Base-by-base conservation (phyloP, 2,329 filamentous ascomycete genomes). In the Penicillium thymicola region DNA sequence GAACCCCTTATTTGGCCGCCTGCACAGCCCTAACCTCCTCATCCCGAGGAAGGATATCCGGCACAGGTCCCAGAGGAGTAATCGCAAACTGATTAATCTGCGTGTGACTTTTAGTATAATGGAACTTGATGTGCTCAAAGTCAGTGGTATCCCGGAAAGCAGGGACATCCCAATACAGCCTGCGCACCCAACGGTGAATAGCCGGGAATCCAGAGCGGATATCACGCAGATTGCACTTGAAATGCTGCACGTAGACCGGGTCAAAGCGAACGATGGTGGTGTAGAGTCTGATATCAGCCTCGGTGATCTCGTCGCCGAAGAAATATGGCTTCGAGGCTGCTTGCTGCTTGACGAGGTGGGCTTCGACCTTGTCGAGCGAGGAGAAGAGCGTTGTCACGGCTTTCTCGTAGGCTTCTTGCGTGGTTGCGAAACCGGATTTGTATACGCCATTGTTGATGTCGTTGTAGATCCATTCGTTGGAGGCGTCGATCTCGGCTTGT, bases 41-140 rank as follows among this genome's bases (percentile, higher is more conserved):
- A 41, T 88, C 88, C 66, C 89, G 77, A 5, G 83, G 84, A 75
- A 97, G 67, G 60, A 99, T 88, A 76, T 95, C 83, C 38, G 92
- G 92, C 68, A 91, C 66, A 5, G 94, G 93, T 0, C 93, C 93
- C 16, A 96, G 70, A 1, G 93, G 92, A 25, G 91, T 93, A 70
- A 99, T 96, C 38, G 81, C 76, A 71, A 80, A 81, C 45, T 70
- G 83, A 69, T 88, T 88, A 65, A 88, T 87, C 74, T 87, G 85
- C 63, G 72, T 76, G 72, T 87, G 85, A 62, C 82, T 85, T 77
- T 84, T 85, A 2, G 85, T 87, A 70, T 88, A 88, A 67, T 88
- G 85, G 43, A 82, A 88, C 84, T 96, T 97, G 79, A 97, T 97
- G 77, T 99, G 94, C 73, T 95, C 85, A 72, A 96, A 96, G 74